Evolutionary conservation across 1,284 basidiomycete genomes (phyloP).

Genomic region (Tetrapyrgos nigripes): DNA sequence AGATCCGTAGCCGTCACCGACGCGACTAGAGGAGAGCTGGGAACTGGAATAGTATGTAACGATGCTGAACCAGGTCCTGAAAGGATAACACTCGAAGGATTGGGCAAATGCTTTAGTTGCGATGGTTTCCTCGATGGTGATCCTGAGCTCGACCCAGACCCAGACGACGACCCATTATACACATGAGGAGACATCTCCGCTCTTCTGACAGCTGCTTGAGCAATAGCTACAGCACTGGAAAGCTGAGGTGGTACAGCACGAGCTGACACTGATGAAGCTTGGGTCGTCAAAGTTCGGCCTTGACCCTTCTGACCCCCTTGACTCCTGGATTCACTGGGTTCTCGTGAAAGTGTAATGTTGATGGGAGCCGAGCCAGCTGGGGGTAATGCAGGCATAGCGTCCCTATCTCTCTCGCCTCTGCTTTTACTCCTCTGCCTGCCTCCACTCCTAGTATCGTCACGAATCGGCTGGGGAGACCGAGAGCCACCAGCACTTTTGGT

Average conservation of each 20-base stretch:
- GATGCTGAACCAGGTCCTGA: not conserved
- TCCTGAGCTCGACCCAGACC: too few relatives aligned
- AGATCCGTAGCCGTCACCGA: not conserved
- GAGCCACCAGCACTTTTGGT: not conserved
- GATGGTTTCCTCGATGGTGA: not conserved
- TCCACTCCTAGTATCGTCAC: not conserved
- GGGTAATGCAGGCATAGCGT: not conserved
- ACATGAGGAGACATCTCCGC: not conserved
- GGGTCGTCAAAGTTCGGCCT: not conserved
- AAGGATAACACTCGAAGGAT: not conserved
- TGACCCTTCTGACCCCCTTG: not conserved
- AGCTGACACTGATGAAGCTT: not conserved
- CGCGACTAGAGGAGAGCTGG: not conserved
- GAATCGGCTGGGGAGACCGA: not conserved
- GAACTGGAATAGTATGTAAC: too few relatives aligned
- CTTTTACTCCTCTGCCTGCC: not conserved
- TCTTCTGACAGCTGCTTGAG: not conserved
- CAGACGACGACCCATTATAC: not conserved
- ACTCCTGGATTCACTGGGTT: too few relatives aligned
- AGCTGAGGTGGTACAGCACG: not conserved
- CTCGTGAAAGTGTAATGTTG: not conserved
- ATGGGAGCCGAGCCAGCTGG: not conserved
- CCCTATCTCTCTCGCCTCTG: not conserved
- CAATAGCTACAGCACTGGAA: not conserved
- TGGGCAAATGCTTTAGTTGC: not conserved